Conservation (phyloP, 805 yeast genomes). For the Metschnikowia noctiluminum region DNA sequence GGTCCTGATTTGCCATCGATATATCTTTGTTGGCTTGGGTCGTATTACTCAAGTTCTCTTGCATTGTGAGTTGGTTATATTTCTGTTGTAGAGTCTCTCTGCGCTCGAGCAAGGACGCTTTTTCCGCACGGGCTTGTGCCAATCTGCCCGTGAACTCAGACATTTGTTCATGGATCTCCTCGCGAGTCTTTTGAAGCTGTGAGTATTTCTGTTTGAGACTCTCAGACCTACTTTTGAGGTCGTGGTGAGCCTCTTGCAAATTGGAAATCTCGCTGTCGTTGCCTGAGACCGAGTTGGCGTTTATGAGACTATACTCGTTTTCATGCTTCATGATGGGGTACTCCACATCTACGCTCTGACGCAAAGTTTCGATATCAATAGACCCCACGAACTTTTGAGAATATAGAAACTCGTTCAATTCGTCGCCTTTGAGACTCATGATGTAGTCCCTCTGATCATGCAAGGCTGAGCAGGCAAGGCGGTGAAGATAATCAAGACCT, state of each 20-base stretch:
- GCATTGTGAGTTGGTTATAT: constrained; percentile 35
- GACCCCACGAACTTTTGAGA: constrained; percentile 2
- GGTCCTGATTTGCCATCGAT: constrained; percentile 28
- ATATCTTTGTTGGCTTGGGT: constrained; percentile 41
- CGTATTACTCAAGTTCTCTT: constrained; percentile 35
- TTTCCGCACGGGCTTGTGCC: constrained; percentile 19
- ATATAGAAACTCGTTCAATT: constrained; percentile 10
- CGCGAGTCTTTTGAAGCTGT: constrained; percentile 32
- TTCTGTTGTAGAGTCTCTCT: constrained; percentile 20
- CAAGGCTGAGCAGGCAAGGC: constrained; percentile 27
- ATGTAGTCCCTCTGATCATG: constrained; percentile 16
- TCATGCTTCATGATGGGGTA: constrained; percentile 16
- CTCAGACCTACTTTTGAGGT: constrained; percentile 25
- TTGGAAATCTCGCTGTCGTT: constrained; percentile 37
- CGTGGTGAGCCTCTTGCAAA: constrained; percentile 36
- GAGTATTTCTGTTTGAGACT: constrained; percentile 28
- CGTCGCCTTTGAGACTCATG: constrained; percentile 23
- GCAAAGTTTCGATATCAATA: constrained; percentile 2
- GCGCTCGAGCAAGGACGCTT: constrained; percentile 14
- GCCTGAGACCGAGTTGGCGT: constrained; percentile 36
- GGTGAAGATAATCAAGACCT: constrained; percentile 35
- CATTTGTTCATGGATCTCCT: constrained; percentile 35
- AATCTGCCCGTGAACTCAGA: constrained; percentile 24
- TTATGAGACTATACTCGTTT: constrained; percentile 25
- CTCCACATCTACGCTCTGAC: constrained; percentile 6